phyloP scores from a whole-genome alignment of 2,329 filamentous ascomycete genomes.

The Aureobasidium sp. region DNA sequence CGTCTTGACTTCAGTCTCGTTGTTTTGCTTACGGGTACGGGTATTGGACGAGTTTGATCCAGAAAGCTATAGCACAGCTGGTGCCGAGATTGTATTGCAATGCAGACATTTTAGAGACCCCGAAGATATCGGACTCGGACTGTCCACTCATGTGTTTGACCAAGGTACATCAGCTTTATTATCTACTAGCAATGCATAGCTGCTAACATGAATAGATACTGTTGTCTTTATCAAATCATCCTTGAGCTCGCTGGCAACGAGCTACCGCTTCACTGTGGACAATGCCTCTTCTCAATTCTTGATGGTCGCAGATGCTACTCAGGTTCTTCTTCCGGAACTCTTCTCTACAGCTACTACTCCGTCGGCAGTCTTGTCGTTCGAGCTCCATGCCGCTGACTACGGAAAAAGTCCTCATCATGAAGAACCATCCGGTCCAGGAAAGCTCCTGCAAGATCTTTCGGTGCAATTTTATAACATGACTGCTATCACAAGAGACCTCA shows the following conservation, averaged over 20 bases:
- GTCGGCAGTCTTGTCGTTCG: background rate
- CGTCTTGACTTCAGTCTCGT: conserved; percentile 49
- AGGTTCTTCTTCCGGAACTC: conserved; percentile 20
- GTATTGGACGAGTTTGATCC: conserved; percentile 24
- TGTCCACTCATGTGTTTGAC: conserved; percentile 27
- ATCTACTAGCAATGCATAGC: background rate
- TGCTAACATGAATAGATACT: conserved; percentile 22
- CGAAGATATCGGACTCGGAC: conserved; percentile 46
- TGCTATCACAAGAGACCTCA: conserved; percentile 17
- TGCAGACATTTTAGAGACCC: conserved; percentile 50
- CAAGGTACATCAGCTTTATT: conserved; percentile 27
- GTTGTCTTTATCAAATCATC: conserved; percentile 30
- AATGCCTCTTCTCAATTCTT: conserved; percentile 17
- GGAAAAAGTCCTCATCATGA: conserved; percentile 10
- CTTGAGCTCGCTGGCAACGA: conserved; percentile 27
- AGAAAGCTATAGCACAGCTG: conserved; percentile 23
- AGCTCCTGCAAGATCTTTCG: background rate
- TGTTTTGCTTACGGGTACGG: conserved; percentile 45
- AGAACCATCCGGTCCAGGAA: conserved; percentile 9
- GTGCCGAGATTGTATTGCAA: conserved; percentile 36
- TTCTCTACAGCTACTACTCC: background rate
- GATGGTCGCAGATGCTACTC: conserved; percentile 26
- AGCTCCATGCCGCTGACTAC: conserved; percentile 11
- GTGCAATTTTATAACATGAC: conserved; percentile 19
- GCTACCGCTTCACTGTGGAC: conserved; percentile 24